These are phyloP conservation scores for Acacia crassicarpa DNA, from an alignment of 306 rosid species.

Conservation along the genomic window DNA sequence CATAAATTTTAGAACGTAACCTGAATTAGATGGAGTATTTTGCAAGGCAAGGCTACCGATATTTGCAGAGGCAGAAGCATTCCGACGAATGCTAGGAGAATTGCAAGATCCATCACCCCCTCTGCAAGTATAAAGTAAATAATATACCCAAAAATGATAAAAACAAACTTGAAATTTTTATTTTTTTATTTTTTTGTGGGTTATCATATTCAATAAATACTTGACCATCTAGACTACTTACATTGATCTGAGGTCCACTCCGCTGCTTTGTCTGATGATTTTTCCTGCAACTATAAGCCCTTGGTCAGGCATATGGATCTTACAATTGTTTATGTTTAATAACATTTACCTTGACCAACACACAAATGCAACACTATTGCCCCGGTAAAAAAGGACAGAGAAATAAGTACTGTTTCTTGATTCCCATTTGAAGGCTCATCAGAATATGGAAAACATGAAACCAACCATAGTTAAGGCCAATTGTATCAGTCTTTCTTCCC, in stretches of 20 bases:
- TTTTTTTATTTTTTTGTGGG: background rate
- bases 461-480: background rate
- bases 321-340: background rate
- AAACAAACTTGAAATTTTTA: background rate
- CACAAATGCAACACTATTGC: background rate
- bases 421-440: background rate
- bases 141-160: constrained; percentile 1
- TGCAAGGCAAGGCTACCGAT: constrained; percentile 62
- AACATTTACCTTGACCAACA: background rate
- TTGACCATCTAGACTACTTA: constrained; percentile 28
- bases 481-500: constrained; percentile 10
- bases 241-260: constrained; percentile 67
- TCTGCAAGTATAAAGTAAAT: constrained; percentile 41
- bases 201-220: background rate
- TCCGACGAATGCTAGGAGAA: constrained; percentile 74
- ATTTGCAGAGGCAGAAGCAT: constrained; percentile 83
- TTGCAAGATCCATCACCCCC: constrained; percentile 49
- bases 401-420: background rate
- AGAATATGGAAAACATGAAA: background rate
- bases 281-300: constrained; percentile 45
- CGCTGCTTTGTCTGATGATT: constrained; percentile 71
- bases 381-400: background rate
- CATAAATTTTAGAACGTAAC: constrained; percentile 37
- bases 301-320: constrained; percentile 33
- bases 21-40: constrained; percentile 52